These are phyloP conservation scores for Diplodia seriata DNA, from an alignment of 2,329 filamentous ascomycete species.

Conservation along the genomic window DNA sequence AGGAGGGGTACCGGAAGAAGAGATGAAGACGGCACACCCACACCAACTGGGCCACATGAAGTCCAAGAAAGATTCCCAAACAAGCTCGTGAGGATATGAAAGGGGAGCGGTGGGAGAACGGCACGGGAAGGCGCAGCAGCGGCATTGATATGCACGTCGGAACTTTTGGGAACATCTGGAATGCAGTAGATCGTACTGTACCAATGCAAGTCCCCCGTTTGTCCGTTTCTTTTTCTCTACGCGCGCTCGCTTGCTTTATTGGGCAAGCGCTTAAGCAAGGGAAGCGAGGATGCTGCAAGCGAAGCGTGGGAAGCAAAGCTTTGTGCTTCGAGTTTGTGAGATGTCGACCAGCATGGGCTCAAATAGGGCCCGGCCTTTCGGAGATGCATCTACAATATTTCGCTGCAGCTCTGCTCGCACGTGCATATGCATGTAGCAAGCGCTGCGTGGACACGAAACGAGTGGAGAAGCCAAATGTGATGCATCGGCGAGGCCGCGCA, in stretches of 20 bases:
- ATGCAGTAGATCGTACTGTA: constrained; percentile 12
- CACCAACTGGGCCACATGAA: constrained; percentile 44
- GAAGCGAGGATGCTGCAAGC: background rate
- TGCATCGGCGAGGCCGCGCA: background rate
- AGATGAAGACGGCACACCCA: constrained; percentile 47
- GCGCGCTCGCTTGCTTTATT: constrained; percentile 4
- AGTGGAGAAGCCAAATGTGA: background rate
- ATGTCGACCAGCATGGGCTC: background rate
- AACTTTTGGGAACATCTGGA: constrained; percentile 3
- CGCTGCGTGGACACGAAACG: background rate
- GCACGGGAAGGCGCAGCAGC: constrained; percentile 13
- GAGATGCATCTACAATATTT: background rate
- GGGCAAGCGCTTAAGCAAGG: constrained; percentile 1
- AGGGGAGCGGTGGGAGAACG: background rate
- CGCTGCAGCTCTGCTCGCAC: background rate
- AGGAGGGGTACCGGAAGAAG: constrained; percentile 49
- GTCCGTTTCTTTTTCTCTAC: constrained; percentile 16
- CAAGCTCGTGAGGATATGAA: constrained; percentile 24
- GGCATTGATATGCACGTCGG: background rate
- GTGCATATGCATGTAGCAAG: constrained; percentile 12
- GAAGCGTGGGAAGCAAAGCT: background rate
- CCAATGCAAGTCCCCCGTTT: constrained; percentile 12
- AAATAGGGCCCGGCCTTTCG: background rate
- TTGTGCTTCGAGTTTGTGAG: background rate
- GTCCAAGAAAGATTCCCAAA: constrained; percentile 30